These are phyloP conservation scores for Fraxinus excelsior DNA, from an alignment of 257 asterid genomes.

Conservation along the genomic window DNA sequence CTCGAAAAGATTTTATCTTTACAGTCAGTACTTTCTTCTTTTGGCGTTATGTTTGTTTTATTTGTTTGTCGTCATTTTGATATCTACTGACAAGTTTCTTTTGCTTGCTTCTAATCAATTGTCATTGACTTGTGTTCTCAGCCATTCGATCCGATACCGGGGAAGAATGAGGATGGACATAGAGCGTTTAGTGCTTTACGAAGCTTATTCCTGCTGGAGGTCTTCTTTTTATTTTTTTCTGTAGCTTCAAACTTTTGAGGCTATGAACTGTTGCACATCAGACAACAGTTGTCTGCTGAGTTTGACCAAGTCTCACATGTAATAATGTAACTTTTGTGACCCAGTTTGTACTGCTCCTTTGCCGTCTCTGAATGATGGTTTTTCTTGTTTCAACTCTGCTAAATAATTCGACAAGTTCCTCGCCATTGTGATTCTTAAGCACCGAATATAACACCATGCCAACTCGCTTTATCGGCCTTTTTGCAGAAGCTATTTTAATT, in stretches of 20 bases:
- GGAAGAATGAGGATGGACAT: constrained; percentile 28
- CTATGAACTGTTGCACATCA: neutral
- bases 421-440: neutral
- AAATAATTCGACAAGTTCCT: neutral
- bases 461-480: neutral
- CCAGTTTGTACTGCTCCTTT: neutral
- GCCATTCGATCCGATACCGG: constrained; percentile 44
- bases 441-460: neutral
- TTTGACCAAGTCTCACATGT: neutral
- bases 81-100: neutral
- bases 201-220: constrained; percentile 3
- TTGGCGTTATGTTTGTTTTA: neutral
- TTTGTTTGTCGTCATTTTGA: neutral
- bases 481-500: too few relatives aligned
- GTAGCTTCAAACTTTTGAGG: neutral
- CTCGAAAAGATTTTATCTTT: neutral
- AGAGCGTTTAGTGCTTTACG: constrained; percentile 7
- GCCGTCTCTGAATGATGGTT: neutral
- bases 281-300: neutral
- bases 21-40: neutral
- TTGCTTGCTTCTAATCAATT: neutral
- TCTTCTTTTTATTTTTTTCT: neutral
- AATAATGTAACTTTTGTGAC: neutral
- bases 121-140: constrained; percentile 18
- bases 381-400: neutral